A percentile compares a stretch with the other conserved stretches of the same genome.
Evolutionary conservation across 495 filamentous ascomycete genomes (phyloP).

Genomic region (Parathielavia appendiculata): DNA sequence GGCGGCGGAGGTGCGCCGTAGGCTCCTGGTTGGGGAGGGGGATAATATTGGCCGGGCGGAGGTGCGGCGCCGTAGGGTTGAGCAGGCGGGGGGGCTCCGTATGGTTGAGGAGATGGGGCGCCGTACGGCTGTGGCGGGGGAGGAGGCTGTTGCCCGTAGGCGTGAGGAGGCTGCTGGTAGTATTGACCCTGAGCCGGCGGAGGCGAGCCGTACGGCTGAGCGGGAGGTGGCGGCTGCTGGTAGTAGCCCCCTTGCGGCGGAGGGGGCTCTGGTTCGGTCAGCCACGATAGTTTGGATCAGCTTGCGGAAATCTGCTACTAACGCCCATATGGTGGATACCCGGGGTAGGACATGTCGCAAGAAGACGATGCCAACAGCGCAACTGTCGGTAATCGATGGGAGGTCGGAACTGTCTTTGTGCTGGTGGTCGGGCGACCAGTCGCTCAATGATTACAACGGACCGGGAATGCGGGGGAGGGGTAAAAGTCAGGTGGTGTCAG

Average conservation of each 20-base stretch:
- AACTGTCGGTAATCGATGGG: background rate
- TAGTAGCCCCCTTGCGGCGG: constrained; percentile 30
- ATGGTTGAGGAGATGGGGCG: constrained; percentile 11
- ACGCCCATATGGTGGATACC: constrained; percentile 34
- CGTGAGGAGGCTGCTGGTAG: constrained; percentile 18
- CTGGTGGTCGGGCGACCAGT: background rate
- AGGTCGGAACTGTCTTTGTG: background rate
- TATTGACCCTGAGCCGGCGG: constrained; percentile 20
- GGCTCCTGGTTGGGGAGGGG: constrained; percentile 10
- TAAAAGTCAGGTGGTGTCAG: background rate
- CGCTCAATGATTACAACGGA: no score
- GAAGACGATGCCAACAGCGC: background rate
- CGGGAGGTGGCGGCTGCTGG: constrained; percentile 27
- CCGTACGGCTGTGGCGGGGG: constrained; percentile 17
- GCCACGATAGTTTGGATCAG: background rate
- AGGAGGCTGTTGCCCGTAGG: constrained; percentile 10
- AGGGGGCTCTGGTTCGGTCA: constrained; percentile 27
- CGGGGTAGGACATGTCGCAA: constrained; percentile 28
- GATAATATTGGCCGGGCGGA: constrained; percentile 14
- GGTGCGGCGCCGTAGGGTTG: constrained; percentile 16
- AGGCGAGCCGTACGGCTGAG: constrained; percentile 21
- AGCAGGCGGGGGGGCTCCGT: constrained; percentile 15
- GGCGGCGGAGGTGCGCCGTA: constrained; percentile 24
- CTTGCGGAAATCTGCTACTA: constrained; percentile 12
- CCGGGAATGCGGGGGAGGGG: constrained; percentile 9